Percentiles rank a stretch among this genome's conserved stretches.
phyloP scores from a whole-genome alignment of 129 eudicot species.

The Solidago caesia region DNA sequence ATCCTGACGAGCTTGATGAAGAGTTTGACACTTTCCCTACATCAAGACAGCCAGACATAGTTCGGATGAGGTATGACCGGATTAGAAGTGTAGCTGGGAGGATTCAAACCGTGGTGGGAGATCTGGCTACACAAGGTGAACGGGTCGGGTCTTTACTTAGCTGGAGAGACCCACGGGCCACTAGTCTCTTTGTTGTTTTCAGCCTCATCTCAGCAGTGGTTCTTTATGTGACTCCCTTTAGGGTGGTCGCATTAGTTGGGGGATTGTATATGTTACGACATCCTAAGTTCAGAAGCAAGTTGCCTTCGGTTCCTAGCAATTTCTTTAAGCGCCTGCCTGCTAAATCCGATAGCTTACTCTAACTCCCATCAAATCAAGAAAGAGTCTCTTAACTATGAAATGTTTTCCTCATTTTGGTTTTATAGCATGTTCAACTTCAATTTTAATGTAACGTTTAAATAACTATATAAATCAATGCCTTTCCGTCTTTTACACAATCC shows the following conservation, averaged over 20 bases:
- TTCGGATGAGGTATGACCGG: constrained; percentile 79
- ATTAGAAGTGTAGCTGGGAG: constrained; percentile 68
- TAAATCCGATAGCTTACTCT: constrained; percentile 69
- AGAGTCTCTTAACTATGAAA: background rate
- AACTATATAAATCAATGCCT: background rate
- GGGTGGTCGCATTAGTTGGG: constrained; percentile 46
- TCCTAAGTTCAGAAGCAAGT: constrained; percentile 69
- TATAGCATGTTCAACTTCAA: background rate
- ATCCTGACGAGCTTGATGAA: constrained; percentile 73
- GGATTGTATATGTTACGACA: constrained; percentile 67
- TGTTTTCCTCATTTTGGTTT: constrained; percentile 7
- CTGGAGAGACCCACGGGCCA: constrained; percentile 89
- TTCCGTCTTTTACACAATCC: background rate
- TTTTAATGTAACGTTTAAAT: constrained; percentile 12
- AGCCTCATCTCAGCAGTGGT: constrained; percentile 56
- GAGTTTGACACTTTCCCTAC: constrained; percentile 85
- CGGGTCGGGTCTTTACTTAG: constrained; percentile 57
- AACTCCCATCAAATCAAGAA: constrained; percentile 1
- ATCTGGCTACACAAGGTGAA: constrained; percentile 83
- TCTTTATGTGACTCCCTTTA: constrained; percentile 63
- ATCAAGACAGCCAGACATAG: constrained; percentile 42
- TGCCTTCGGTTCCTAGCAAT: constrained; percentile 68
- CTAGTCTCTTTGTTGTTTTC: constrained; percentile 56
- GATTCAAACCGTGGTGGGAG: constrained; percentile 75
- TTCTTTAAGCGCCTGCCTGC: constrained; percentile 82